Evolutionary conservation across 176 grass and related monocot species (phyloP), one percentile per base, ranked within the genome.

Genomic region (Ananas comosus): DNA sequence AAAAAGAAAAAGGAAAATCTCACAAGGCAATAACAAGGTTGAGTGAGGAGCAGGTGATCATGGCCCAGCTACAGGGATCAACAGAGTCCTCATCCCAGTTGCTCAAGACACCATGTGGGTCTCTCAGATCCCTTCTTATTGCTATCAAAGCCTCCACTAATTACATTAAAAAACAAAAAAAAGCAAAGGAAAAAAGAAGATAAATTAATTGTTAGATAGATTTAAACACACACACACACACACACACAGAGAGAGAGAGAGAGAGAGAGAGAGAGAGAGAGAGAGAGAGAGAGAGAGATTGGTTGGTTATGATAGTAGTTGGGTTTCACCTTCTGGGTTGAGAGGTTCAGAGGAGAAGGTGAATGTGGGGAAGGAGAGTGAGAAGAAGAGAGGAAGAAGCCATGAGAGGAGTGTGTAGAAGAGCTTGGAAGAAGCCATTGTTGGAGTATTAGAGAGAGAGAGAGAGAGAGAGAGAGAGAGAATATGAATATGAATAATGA

Each of bases 41-140:
- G 72, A 77, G 70, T 1, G 93, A 53, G 76, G 89, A 92, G 79
- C 93, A 97, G 79, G 93, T 97, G 77, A 97, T 77, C 93, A 97
- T 97, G 52, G 93, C 89, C 93, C 93, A 97, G 83, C 93, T 97
- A 64, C 93, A 97, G 13, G 93, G 93, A 85, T 97, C 93, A 70
- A 92, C 89, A 33, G 89, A 97, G 82, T 92, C 81, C 66, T 87
- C 86, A 74, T 97, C 93, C 93, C 93, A 97, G 76, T 92, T 92
- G 67, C 70, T 71, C 25, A 97, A 81, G 70, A 92, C 93, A 12
- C 86, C 93, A 74, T 90, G 93, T 18, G 93, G 79, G 61, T 97
- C 93, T 64, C 83, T 80, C 80, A 97, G 64, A 23, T 70, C 79
- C 56, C 79, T 85, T 80, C 78, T 73, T 16, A 97, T 88, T 50